Evolutionary conservation across 768 basidiomycete genomes (phyloP).

Genomic region (Collybia sp.): DNA sequence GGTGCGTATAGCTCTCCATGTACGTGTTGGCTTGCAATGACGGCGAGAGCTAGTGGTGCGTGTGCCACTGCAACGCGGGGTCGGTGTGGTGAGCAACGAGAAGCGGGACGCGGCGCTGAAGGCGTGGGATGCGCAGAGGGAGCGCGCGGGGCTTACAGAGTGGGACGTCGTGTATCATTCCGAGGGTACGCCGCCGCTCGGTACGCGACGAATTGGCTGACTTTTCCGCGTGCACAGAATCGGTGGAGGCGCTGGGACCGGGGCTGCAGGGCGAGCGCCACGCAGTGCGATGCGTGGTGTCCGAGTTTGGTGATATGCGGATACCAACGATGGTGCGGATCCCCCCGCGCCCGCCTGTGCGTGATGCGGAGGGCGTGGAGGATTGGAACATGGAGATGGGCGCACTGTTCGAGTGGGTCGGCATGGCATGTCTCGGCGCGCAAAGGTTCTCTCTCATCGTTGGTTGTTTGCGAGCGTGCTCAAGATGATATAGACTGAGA

Average conservation of each 20-base stretch:
- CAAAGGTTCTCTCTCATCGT: slow-evolving; percentile 42
- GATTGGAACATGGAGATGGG: slow-evolving; percentile 45
- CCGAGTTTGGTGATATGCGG: slow-evolving; percentile 27
- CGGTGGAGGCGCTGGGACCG: slow-evolving; percentile 12
- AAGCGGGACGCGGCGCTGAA: slow-evolving; percentile 36
- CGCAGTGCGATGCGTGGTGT: slow-evolving; percentile 18
- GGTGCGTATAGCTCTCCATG: neutral
- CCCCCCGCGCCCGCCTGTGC: slow-evolving; percentile 17
- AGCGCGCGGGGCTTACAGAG: slow-evolving; percentile 17
- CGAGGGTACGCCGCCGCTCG: slow-evolving; percentile 13
- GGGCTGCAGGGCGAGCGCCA: slow-evolving; percentile 11
- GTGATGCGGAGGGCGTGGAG: slow-evolving; percentile 30
- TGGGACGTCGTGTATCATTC: slow-evolving; percentile 46
- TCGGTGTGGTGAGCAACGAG: slow-evolving; percentile 28
- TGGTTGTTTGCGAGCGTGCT: neutral
- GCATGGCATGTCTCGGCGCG: slow-evolving; percentile 62
- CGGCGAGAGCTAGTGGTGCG: slow-evolving; percentile 36
- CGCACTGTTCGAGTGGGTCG: slow-evolving; percentile 67
- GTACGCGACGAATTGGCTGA: neutral
- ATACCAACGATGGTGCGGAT: slow-evolving; percentile 33
- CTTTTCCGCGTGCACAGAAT: slow-evolving; percentile 1
- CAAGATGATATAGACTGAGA: slow-evolving; percentile 35
- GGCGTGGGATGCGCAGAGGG: slow-evolving; percentile 46
- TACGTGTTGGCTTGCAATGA: slow-evolving; percentile 4
- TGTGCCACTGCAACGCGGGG: slow-evolving; percentile 35